Percentiles rank a stretch among this genome's conserved stretches.
Conservation (phyloP, 352 stramenopile species). For the Phytophthora ohioensis region DNA sequence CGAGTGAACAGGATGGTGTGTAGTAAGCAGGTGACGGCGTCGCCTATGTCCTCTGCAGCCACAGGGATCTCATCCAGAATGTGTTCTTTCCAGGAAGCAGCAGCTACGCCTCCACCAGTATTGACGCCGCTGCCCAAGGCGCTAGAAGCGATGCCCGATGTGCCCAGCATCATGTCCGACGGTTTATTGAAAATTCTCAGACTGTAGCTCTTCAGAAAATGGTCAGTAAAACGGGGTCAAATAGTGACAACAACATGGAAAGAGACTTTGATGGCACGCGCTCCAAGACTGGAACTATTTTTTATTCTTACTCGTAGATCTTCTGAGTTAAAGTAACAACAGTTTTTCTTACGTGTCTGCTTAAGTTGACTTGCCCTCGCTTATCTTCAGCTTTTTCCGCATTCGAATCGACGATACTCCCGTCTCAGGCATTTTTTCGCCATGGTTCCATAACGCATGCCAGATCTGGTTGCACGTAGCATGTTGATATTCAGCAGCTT, state of each 20-base stretch:
- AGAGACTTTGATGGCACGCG: no score
- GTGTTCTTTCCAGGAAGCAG: slow-evolving; percentile 63
- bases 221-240: no score
- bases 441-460: slow-evolving; percentile 38
- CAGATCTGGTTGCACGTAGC: slow-evolving; percentile 44
- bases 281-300: no score
- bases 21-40: slow-evolving; percentile 73
- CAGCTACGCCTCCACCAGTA: background rate
- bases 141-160: slow-evolving; percentile 18
- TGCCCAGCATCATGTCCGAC: slow-evolving; percentile 13
- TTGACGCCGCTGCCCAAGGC: slow-evolving; percentile 3
- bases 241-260: no score
- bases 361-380: background rate
- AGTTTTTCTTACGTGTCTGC: background rate
- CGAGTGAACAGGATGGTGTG: slow-evolving; percentile 88
- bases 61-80: slow-evolving; percentile 73
- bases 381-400: slow-evolving; percentile 25
- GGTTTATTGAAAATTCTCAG: slow-evolving; percentile 20
- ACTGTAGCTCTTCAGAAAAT: slow-evolving; percentile 8
- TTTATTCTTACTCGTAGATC: no score
- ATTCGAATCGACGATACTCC: slow-evolving; percentile 30
- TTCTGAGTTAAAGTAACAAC: no score
- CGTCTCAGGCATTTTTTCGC: slow-evolving; percentile 18
- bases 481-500: slow-evolving; percentile 24
- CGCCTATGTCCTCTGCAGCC: slow-evolving; percentile 58